These are phyloP conservation scores for Isatis lusitanica DNA, from an alignment of 441 rosid species.

Conservation along the genomic window DNA sequence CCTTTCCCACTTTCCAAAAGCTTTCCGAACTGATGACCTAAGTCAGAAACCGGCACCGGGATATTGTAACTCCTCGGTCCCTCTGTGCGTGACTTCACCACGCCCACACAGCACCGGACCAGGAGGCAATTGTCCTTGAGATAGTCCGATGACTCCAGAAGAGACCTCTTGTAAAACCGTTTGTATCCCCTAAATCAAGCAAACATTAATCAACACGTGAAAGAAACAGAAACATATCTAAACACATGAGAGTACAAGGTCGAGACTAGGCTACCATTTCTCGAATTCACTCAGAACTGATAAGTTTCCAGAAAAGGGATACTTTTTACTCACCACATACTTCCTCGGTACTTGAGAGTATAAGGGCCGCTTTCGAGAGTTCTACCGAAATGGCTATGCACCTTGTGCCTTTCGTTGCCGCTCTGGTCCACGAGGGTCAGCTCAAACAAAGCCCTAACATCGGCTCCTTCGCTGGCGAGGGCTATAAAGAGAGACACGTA, in stretches of 20 bases:
- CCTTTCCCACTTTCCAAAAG: constrained; percentile 77
- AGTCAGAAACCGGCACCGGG: constrained; percentile 66
- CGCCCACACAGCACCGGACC: constrained; percentile 87
- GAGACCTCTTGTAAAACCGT: constrained; percentile 78
- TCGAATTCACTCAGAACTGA: neutral
- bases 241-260: neutral
- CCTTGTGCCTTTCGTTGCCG: constrained; percentile 68
- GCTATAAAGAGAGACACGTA: constrained; percentile 75
- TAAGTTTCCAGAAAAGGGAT: neutral
- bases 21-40: constrained; percentile 76
- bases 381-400: constrained; percentile 78
- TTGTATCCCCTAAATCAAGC: constrained; percentile 82
- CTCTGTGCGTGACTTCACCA: constrained; percentile 86
- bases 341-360: constrained; percentile 66
- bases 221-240: constrained; percentile 24
- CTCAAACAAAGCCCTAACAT: constrained; percentile 78
- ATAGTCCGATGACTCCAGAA: constrained; percentile 81
- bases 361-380: constrained; percentile 72
- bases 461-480: constrained; percentile 70
- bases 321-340: constrained; percentile 61
- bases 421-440: constrained; percentile 77
- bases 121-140: constrained; percentile 78
- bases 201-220: constrained; percentile 8
- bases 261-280: neutral
- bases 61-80: constrained; percentile 82